Evolutionary conservation across 2,329 filamentous ascomycete species (phyloP).

Genomic region (Trichoderma sp.): DNA sequence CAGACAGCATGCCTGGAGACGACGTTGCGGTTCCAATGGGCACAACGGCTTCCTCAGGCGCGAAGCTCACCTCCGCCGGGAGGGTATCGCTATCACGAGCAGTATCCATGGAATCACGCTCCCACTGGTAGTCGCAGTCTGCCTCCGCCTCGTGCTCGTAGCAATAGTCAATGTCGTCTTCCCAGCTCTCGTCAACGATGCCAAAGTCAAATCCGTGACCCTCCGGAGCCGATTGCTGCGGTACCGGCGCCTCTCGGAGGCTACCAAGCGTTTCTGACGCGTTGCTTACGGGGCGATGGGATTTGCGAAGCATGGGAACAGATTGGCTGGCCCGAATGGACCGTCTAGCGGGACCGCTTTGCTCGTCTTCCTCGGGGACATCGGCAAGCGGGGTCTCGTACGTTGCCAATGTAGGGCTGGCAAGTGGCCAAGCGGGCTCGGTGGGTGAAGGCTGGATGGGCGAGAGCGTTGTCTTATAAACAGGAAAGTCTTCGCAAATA

Average conservation of each 20-base stretch:
- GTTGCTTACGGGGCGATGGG: conserved; percentile 50
- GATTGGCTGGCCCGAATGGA: conserved; percentile 60
- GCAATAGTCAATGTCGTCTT: conserved; percentile 71
- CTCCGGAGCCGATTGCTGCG: conserved; percentile 34
- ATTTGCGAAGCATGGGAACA: conserved; percentile 54
- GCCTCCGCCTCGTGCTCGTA: conserved; percentile 70
- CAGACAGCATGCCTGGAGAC: conserved; percentile 38
- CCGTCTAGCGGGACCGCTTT: conserved; percentile 39
- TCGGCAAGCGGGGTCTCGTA: conserved; percentile 55
- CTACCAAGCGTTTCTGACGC: conserved; percentile 57
- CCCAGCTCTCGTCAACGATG: conserved; percentile 58
- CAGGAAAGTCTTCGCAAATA: conserved; percentile 19
- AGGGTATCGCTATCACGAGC: conserved; percentile 33
- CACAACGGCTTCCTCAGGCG: conserved; percentile 30
- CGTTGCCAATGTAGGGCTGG: conserved; percentile 33
- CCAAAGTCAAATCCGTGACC: conserved; percentile 34
- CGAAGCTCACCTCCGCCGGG: conserved; percentile 34
- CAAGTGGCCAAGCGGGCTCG: conserved; percentile 48
- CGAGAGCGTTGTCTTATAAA: conserved; percentile 3
- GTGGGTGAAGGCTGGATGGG: conserved; percentile 35
- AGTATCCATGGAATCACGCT: conserved; percentile 57
- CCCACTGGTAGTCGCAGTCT: conserved; percentile 68
- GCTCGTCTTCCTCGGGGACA: conserved; percentile 66
- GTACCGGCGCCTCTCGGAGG: conserved; percentile 41
- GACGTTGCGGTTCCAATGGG: conserved; percentile 29